Evolutionary conservation across 441 rosid genomes (phyloP).

Genomic region (Manihot esculenta): DNA sequence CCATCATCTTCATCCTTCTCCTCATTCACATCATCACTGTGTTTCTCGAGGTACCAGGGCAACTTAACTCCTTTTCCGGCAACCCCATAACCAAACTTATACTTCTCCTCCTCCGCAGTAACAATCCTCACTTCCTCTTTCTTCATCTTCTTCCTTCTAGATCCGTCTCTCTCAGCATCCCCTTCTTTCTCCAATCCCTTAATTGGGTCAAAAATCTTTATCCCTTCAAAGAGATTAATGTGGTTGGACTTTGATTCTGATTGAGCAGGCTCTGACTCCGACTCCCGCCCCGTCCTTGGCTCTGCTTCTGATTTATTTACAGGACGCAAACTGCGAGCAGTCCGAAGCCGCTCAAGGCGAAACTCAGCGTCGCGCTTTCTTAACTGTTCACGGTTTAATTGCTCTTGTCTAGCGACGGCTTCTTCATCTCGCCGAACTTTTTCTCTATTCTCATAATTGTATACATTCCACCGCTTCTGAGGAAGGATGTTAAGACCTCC

Average conservation of each 20-base stretch:
- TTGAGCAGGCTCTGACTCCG: conserved; percentile 21
- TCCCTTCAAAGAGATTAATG: conserved; percentile 85
- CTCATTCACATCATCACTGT: conserved; percentile 30
- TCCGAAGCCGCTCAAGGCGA: conserved; percentile 69
- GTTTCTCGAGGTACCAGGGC: conserved; percentile 87
- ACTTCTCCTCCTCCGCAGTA: conserved; percentile 79
- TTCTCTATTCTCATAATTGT: too few relatives aligned
- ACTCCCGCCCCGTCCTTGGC: conserved; percentile 28
- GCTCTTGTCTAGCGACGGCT: conserved; percentile 79
- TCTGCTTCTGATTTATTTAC: conserved; percentile 27
- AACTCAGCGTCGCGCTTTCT: conserved; percentile 76
- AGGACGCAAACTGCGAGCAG: conserved; percentile 76
- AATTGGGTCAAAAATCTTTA: conserved; percentile 73
- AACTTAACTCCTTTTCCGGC: conserved; percentile 89
- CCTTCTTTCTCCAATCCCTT: conserved; percentile 48
- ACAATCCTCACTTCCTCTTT: conserved; percentile 69
- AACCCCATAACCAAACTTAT: conserved; percentile 76
- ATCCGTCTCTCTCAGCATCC: conserved; percentile 48
- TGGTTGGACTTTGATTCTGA: conserved; percentile 57
- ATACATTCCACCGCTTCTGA: conserved; percentile 91
- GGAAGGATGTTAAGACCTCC: conserved; percentile 93
- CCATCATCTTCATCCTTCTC: too few relatives aligned
- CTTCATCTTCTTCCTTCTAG: conserved; percentile 56
- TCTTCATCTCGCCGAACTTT: conserved; percentile 79
- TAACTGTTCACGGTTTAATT: conserved; percentile 65